These are phyloP conservation scores for Mucuna pruriens DNA, from an alignment of 306 rosid genomes.

Conservation along the genomic window DNA sequence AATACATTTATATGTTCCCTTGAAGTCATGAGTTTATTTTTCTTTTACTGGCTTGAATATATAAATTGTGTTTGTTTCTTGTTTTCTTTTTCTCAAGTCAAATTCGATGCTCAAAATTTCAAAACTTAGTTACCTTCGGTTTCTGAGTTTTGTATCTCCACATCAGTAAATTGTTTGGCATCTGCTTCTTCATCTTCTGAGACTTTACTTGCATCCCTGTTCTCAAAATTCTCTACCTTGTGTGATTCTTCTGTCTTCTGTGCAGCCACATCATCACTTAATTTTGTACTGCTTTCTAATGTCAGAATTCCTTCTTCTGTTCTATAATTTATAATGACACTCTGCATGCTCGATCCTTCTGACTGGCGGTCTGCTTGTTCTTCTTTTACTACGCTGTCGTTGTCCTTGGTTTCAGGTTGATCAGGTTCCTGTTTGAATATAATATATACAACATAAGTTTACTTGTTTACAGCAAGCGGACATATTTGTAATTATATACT, in stretches of 20 bases:
- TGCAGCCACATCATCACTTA: background rate
- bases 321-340: background rate
- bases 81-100: background rate
- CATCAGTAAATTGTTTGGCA: background rate
- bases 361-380: background rate
- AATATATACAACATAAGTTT: background rate
- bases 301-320: background rate
- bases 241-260: background rate
- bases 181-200: too few species aligned
- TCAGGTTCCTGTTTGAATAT: background rate
- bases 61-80: background rate
- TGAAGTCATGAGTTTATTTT: background rate
- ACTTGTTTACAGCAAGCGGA: too few species aligned
- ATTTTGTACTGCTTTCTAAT: background rate
- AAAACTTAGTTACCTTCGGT: background rate
- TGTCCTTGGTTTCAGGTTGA: background rate
- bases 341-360: background rate
- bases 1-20: background rate
- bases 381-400: background rate
- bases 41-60: background rate
- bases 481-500: background rate
- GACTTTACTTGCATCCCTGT: background rate
- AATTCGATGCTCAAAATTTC: background rate
- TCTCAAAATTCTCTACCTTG: background rate
- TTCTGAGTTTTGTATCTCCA: background rate